Evolutionary conservation across 2,329 filamentous ascomycete species (phyloP), one percentile per base, ranked within the genome.

Genomic region (Alternaria sp.): DNA sequence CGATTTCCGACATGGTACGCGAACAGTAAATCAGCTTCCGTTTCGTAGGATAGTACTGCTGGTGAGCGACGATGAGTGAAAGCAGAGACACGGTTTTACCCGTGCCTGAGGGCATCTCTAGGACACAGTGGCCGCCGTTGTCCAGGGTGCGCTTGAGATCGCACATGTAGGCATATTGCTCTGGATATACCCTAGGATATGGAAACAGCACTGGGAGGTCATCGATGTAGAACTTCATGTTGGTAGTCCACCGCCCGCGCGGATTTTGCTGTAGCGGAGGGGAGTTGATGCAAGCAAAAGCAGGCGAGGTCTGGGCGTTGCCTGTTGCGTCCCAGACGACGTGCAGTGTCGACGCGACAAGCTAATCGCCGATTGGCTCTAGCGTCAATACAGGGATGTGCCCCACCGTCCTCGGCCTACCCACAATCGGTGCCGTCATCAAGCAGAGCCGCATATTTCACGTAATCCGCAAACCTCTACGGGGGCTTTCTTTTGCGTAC

Each of bases 1-100:
- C 95, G 72, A 99, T 99, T 81, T 99, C 95, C 36, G 95, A 99
- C 93, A 99, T 99, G 56, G 95, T 99, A 88, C 95, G 93, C 63
- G 95, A 99, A 82, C 95, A 99, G 80, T 99, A 99, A 55, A 99
- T 97, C 51, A 99, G 87, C 79, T 99, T 99, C 55, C 96, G 86
- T 71, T 95, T 92, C 74, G 97, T 92, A 3, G 93, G 92, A 72
- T 94, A 93, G 75, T 93, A 89, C 76, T 95, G 91, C 78, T 99
- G 96, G 72, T 99, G 99, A 40, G 95, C 94, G 57, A 99, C 88
- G 72, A 99, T 99, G 68, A 99, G 86, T 0, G 95, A 97, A 42
- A 99, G 83, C 4, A 99, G 84, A 9, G 95, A 97, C 26, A 99
- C 91, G 0, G 95, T 99, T 83, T 99, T 99, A 61, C 95, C 95